Conservation (phyloP, 768 basidiomycete species). For the Lentinula aciculospora region DNA sequence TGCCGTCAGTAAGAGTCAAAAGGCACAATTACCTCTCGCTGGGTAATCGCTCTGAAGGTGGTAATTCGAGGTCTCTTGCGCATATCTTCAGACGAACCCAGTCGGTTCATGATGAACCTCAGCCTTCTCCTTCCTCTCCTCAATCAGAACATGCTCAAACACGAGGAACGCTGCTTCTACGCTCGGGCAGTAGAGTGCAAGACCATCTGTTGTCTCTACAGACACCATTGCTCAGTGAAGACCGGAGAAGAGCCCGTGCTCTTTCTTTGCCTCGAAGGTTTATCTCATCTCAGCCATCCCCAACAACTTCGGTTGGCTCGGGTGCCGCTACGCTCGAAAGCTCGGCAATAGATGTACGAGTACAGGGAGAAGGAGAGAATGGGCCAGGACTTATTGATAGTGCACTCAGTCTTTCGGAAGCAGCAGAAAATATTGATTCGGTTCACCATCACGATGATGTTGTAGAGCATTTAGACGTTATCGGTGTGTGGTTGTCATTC, state of each 20-base stretch:
- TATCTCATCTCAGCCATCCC: slow-evolving; percentile 1
- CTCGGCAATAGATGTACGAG: slow-evolving; percentile 32
- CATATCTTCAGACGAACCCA: neutral
- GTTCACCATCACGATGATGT: slow-evolving; percentile 69
- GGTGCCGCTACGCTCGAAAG: slow-evolving; percentile 32
- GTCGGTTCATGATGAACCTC: neutral
- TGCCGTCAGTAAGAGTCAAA: slow-evolving; percentile 48
- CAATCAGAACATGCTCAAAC: neutral
- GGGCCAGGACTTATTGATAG: slow-evolving; percentile 39
- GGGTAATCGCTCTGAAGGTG: slow-evolving; percentile 13
- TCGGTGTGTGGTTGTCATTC: slow-evolving; percentile 39
- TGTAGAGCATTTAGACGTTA: slow-evolving; percentile 79
- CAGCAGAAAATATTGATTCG: slow-evolving; percentile 12
- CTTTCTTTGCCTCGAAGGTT: neutral
- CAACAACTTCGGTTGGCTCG: slow-evolving; percentile 10
- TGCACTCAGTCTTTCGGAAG: slow-evolving; percentile 31
- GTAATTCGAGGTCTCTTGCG: slow-evolving; percentile 7
- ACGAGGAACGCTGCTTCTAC: neutral
- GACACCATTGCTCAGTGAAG: neutral
- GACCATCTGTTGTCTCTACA: slow-evolving; percentile 19
- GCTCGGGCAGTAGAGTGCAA: slow-evolving; percentile 28
- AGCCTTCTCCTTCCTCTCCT: slow-evolving; percentile 22
- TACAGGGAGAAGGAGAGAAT: slow-evolving; percentile 25
- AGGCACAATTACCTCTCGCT: slow-evolving; percentile 23
- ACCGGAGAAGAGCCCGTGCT: neutral